Conservation (phyloP, 805 yeast genomes). For the Danielozyma ontarioensis region DNA sequence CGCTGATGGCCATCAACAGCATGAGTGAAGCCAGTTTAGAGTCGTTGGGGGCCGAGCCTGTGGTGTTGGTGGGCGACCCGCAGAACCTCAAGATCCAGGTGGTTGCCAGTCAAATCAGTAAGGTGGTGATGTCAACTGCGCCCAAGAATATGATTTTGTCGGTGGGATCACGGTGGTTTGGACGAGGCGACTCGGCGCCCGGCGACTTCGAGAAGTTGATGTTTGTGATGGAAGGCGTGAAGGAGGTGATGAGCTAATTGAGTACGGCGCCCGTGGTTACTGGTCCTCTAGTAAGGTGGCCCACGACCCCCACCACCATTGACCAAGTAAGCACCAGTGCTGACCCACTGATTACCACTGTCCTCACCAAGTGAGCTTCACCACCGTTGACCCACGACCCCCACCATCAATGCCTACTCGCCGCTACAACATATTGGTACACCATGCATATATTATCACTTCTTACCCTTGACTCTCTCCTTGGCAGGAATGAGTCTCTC, state of each 20-base stretch:
- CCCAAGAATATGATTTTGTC: slow-evolving; percentile 40
- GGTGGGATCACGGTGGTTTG: slow-evolving; percentile 45
- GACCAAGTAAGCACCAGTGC: too few species aligned
- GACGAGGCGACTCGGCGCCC: slow-evolving; percentile 20
- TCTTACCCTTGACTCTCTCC: slow-evolving; percentile 39
- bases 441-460: slow-evolving; percentile 7
- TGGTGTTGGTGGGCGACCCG: slow-evolving; percentile 43
- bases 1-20: slow-evolving; percentile 13
- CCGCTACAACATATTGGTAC: too few species aligned
- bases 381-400: too few species aligned
- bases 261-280: too few species aligned
- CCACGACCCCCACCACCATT: too few species aligned
- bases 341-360: too few species aligned
- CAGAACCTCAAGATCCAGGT: slow-evolving; percentile 44
- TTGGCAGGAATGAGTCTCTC: slow-evolving; percentile 72
- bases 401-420: too few species aligned
- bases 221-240: slow-evolving; percentile 32
- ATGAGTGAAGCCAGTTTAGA: slow-evolving; percentile 1
- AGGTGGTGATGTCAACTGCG: slow-evolving; percentile 24
- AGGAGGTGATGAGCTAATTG: too few species aligned
- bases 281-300: too few species aligned
- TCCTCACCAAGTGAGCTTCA: too few species aligned
- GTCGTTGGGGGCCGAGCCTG: slow-evolving; percentile 37
- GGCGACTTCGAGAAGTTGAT: slow-evolving; percentile 44
- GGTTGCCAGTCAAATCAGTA: slow-evolving; percentile 46